phyloP scores from a whole-genome alignment of 1,284 basidiomycete species.

The Sporisorium iseilematis-ciliati region DNA sequence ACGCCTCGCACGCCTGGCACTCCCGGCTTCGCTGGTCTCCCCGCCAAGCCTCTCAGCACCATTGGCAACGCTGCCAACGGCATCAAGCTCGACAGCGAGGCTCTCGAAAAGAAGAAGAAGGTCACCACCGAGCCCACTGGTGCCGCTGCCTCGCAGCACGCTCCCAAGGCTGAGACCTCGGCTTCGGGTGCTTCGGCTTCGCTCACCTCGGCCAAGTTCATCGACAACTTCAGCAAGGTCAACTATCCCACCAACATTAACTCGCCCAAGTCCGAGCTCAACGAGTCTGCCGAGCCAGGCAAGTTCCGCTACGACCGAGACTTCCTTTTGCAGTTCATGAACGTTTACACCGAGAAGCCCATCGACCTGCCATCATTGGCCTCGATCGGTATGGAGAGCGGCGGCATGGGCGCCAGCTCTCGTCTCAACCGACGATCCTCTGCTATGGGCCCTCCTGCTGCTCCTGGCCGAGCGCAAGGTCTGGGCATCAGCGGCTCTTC shows the following conservation, averaged over 20 bases:
- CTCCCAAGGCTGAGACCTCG: constrained; percentile 48
- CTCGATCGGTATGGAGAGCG: constrained; percentile 79
- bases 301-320: constrained; percentile 98
- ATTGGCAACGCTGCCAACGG: constrained; percentile 45
- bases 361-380: constrained; percentile 88
- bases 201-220: constrained; percentile 70
- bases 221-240: constrained; percentile 84
- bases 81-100: constrained; percentile 64
- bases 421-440: constrained; percentile 58
- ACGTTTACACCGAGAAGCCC: constrained; percentile 92
- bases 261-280: constrained; percentile 87
- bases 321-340: constrained; percentile 98
- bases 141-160: constrained; percentile 34
- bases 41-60: constrained; percentile 63
- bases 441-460: constrained; percentile 61
- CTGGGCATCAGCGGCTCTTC: constrained; percentile 62
- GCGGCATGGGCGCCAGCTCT: constrained; percentile 52
- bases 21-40: constrained; percentile 64
- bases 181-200: constrained; percentile 53
- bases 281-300: constrained; percentile 82
- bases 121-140: constrained; percentile 25
- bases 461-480: constrained; percentile 56
- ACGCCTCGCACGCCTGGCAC: constrained; percentile 65
- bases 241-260: constrained; percentile 85
- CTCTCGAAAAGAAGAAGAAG: constrained; percentile 62